These are phyloP conservation scores for Sclerotinia borealis DNA, from an alignment of 2,329 filamentous ascomycete genomes.

Conservation along the genomic window DNA sequence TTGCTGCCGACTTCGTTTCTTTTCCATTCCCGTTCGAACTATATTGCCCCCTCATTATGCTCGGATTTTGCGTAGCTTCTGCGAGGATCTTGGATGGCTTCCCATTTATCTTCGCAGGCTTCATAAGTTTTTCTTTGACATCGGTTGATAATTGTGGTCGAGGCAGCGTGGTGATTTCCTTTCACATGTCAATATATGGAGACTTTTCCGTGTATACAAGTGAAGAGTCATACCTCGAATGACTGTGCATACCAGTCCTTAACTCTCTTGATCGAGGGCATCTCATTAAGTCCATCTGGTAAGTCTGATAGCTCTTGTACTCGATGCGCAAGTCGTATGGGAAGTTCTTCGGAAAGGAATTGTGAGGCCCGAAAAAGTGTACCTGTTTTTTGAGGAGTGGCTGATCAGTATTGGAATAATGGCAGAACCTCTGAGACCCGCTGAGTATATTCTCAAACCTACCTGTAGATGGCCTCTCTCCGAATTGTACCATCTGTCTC, in stretches of 20 bases:
- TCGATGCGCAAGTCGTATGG: constrained; percentile 91
- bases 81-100: constrained; percentile 63
- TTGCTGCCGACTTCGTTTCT: constrained; percentile 45
- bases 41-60: constrained; percentile 78
- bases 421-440: background rate
- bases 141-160: constrained; percentile 71
- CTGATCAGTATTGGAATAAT: constrained; percentile 1
- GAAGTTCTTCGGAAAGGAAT: constrained; percentile 96
- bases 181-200: constrained; percentile 26
- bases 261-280: constrained; percentile 93
- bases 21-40: constrained; percentile 47
- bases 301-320: constrained; percentile 90
- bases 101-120: constrained; percentile 48
- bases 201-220: constrained; percentile 4
- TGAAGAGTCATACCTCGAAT: constrained; percentile 68
- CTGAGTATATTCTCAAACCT: constrained; percentile 32
- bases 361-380: constrained; percentile 96
- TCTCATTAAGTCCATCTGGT: constrained; percentile 93
- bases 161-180: constrained; percentile 88
- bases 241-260: constrained; percentile 99
- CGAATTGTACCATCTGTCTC: constrained; percentile 98
- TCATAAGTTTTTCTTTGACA: constrained; percentile 72
- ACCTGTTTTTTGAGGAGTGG: constrained; percentile 46
- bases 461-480: constrained; percentile 88
- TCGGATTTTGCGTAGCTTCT: constrained; percentile 84